Evolutionary conservation across 208 protist species (phyloP).

Genomic region (Hexamita inflata): DNA sequence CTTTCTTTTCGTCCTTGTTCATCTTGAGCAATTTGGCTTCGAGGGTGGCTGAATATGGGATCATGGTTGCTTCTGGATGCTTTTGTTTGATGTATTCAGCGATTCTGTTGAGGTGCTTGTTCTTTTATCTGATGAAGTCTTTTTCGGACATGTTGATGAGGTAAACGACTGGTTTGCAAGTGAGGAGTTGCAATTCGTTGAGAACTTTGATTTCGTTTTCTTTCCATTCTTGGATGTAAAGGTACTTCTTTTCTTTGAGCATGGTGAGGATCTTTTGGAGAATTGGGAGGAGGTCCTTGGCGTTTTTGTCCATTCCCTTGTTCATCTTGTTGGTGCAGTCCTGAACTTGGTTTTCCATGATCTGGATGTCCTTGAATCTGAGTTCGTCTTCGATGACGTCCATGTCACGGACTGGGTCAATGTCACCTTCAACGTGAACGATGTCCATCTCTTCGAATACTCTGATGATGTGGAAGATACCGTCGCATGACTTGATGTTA

Average conservation of each 20-base stretch:
- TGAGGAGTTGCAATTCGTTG: conserved; percentile 67
- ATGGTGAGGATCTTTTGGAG: background rate
- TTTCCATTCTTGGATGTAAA: conserved; percentile 30
- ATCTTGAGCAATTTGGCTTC: background rate
- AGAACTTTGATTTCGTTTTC: conserved; percentile 25
- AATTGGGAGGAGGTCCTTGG: conserved; percentile 13
- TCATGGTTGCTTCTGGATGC: background rate
- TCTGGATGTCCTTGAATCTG: conserved; percentile 48
- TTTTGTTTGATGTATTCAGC: background rate
- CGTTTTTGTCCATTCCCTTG: background rate
- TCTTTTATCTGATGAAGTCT: conserved; percentile 43
- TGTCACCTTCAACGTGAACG: conserved; percentile 83
- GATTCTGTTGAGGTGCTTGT: conserved; percentile 66
- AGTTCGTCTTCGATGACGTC: conserved; percentile 51
- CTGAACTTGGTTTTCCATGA: background rate
- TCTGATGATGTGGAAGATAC: conserved; percentile 36
- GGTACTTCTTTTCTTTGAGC: conserved; percentile 26
- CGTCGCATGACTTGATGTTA: conserved; percentile 61
- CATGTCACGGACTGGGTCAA: conserved; percentile 71
- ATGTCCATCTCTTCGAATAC: conserved; percentile 84
- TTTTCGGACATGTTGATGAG: conserved; percentile 83
- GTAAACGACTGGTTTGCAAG: conserved; percentile 91
- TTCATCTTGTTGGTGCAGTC: background rate
- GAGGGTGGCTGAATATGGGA: background rate
- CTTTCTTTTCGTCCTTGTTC: background rate